Conservation (phyloP, 495 filamentous ascomycete genomes). For the Penicillium longicatenatum region DNA sequence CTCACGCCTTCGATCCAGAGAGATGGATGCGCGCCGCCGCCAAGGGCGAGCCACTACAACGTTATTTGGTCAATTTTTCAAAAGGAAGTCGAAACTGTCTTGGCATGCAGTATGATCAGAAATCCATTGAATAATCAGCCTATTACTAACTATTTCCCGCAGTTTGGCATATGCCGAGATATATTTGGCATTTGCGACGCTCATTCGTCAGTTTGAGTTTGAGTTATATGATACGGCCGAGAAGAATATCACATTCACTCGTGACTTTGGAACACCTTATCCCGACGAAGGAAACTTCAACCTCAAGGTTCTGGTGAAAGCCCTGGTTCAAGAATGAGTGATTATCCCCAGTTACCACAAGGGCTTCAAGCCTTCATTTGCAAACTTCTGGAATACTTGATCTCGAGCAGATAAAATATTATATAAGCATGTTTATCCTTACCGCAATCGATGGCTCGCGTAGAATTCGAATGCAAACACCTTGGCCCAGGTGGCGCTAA, state of each 20-base stretch:
- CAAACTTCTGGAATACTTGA: background rate
- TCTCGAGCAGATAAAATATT: no score
- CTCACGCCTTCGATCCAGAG: conserved; percentile 49
- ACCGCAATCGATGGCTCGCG: no score
- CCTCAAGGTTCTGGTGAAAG: conserved; percentile 24
- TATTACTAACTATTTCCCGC: conserved; percentile 9
- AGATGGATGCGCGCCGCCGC: conserved; percentile 47
- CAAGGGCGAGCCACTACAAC: conserved; percentile 34
- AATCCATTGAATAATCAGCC: background rate
- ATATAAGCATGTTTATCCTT: no score
- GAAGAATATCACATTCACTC: conserved; percentile 30
- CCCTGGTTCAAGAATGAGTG: conserved; percentile 17
- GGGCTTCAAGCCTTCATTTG: background rate
- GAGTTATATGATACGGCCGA: conserved; percentile 36
- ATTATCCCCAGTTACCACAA: no score
- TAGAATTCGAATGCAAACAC: no score
- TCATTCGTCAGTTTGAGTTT: conserved; percentile 43
- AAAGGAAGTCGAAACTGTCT: conserved; percentile 46
- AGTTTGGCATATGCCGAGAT: conserved; percentile 51
- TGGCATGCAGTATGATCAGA: conserved; percentile 37
- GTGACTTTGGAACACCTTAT: conserved; percentile 27
- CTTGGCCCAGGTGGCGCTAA: no score
- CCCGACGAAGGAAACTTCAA: conserved; percentile 21
- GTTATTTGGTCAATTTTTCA: conserved; percentile 43
- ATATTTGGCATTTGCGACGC: conserved; percentile 36